Evolutionary conservation across 2,329 filamentous ascomycete species (phyloP), one percentile per base, ranked within the genome.

Genomic region (Gliomastix tumulicola): DNA sequence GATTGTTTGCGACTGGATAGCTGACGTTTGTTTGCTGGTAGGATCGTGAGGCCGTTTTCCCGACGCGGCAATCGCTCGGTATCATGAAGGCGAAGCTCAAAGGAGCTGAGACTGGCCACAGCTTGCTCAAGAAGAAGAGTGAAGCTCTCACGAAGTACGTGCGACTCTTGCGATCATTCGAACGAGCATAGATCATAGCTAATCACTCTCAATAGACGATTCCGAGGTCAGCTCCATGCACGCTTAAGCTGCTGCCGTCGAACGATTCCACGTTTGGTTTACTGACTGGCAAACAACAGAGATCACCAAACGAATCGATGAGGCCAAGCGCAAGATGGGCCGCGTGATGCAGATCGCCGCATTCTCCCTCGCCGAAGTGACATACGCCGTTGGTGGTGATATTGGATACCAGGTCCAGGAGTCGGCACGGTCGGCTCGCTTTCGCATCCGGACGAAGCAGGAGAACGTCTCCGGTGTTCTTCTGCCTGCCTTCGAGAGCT

Each of bases 321-420:
- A 98, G 63, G 92, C 92, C 30, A 98, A 98, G 66, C 85, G 89
- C 51, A 98, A 98, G 71, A 98, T 98, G 90, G 92, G 92, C 40
- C 79, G 90, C 22, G 92, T 98, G 25, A 98, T 98, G 92, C 90
- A 97, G 63, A 94, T 98, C 55, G 92, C 92, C 28, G 89, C 92
- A 32, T 97, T 98, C 66, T 97, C 90, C 30, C 76, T 98, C 15
- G 92, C 92, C 41, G 92, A 97, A 67, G 92, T 98, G 39, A 94
- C 88, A 34, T 98, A 98, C 55, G 92, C 92, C 19, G 88, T 96
- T 20, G 92, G 92, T 44, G 88, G 90, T 53, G 86, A 94, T 54
- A 94, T 98, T 51, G 85, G 84, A 43, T 98, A 95, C 66, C 92
- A 98, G 66, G 87, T 98, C 48, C 89, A 96, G 57, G 92, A 98